phyloP scores from a whole-genome alignment of 768 basidiomycete genomes.

The Ephemerocybe angulata region DNA sequence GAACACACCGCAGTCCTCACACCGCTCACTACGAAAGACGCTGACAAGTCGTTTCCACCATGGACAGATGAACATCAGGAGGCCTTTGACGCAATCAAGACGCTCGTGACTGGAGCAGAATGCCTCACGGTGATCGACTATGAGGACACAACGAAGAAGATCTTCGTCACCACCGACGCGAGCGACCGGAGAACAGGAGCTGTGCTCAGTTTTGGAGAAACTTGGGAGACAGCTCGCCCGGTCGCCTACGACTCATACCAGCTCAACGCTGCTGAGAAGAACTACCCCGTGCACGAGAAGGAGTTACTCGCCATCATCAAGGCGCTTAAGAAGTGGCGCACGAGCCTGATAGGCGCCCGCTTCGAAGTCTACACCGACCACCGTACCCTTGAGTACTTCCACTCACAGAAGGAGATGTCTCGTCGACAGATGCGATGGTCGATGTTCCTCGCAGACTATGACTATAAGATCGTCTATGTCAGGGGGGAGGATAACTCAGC shows the following conservation, averaged over 20 bases:
- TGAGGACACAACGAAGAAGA: constrained; percentile 19
- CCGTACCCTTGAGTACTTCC: constrained; percentile 28
- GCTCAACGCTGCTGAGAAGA: constrained; percentile 22
- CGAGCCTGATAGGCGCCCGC: constrained; percentile 13
- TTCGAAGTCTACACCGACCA: constrained; percentile 34
- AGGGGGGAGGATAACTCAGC: constrained; percentile 29
- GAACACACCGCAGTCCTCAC: not conserved
- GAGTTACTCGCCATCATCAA: constrained; percentile 33
- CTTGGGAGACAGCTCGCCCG: constrained; percentile 28
- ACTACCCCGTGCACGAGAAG: constrained; percentile 36
- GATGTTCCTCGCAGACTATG: constrained; percentile 30
- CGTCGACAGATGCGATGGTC: constrained; percentile 27
- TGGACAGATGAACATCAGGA: constrained; percentile 16
- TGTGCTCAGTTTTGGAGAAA: constrained; percentile 24
- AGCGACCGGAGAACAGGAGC: constrained; percentile 25
- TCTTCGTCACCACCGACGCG: constrained; percentile 33
- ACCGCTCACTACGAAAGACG: constrained; percentile 1
- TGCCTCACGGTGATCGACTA: constrained; percentile 13
- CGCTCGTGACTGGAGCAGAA: constrained; percentile 9
- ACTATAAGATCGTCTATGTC: constrained; percentile 32
- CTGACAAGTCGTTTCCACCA: not conserved
- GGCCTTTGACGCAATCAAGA: constrained; percentile 17
- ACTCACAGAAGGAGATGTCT: constrained; percentile 28
- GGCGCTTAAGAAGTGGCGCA: constrained; percentile 24
- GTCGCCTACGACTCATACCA: constrained; percentile 26